Base-by-base conservation (phyloP, 2,329 filamentous ascomycete species). In the Colletotrichum filicis region DNA sequence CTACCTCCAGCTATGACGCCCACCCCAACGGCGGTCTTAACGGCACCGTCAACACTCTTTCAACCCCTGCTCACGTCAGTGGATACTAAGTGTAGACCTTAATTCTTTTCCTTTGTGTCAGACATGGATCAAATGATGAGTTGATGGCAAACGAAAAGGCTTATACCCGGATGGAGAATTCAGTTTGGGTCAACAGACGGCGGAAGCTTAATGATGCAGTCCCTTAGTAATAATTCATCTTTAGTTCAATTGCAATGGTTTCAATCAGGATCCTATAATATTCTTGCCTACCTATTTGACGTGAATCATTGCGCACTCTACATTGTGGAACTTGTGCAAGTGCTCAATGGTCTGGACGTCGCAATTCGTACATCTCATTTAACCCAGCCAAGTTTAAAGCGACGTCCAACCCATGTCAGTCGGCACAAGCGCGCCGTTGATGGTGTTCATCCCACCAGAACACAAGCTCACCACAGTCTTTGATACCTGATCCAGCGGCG, bases 71-170 rank as follows among this genome's bases (percentile, higher is more conserved):
- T 5, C 55, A 65, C 4, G 60, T 65, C 4, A 73, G 66, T 12
- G 70, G 70, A 12, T 73, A 73, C 55, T 73, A 70, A 64, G 7
- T 1, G 6, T 0, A 1, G 14, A 14, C 2, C 4, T 11, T 24
- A 30, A 24, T 49, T 58, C 11, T 2, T 73, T 70, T 61, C 60
- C 8, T 73, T 73, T 73, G 70, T 73, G 12, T 8, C 3, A 42
- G 62, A 56, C 14, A 56, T 24, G 68, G 28, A 65, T 57, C 35
- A 46, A 3, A 60, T 60, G 42, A 73, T 8, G 70, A 64, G 66
- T 56, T 53, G 9, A 65, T 22, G 66, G 70, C 70, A 65, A 32
- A 70, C 66, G 70, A 73, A 65, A 73, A 73, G 46, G 66, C n/a
- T 73, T 70, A 73, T 70, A 73, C 70, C 70, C 70, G 60, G 35